Evolutionary conservation across 768 basidiomycete genomes (phyloP).

Genomic region (Naganishia antarctica): DNA sequence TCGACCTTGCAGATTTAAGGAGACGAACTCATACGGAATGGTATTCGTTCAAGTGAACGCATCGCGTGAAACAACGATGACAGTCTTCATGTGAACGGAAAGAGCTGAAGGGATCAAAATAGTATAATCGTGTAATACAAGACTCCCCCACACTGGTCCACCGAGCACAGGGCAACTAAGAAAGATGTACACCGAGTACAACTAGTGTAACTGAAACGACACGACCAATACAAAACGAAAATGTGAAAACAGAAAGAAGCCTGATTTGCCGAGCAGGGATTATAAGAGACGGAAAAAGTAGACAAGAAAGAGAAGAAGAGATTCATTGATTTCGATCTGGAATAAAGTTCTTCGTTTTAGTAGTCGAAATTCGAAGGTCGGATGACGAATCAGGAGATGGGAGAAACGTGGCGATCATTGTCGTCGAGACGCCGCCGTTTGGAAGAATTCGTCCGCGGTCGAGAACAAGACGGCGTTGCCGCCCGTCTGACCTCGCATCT

Average conservation of each 20-base stretch:
- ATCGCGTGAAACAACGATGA: too few relatives aligned
- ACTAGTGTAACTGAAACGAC: neutral
- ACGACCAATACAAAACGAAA: neutral
- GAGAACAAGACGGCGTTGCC: slow-evolving; percentile 30
- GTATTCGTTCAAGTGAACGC: too few relatives aligned
- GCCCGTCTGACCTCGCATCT: slow-evolving; percentile 22
- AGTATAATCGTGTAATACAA: neutral
- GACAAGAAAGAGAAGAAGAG: too few relatives aligned
- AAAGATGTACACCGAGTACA: slow-evolving; percentile 20
- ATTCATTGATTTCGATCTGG: too few relatives aligned
- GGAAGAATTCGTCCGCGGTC: slow-evolving; percentile 27
- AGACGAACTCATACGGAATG: too few relatives aligned
- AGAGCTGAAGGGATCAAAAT: neutral
- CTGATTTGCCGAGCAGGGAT: too few relatives aligned
- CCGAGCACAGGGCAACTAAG: neutral
- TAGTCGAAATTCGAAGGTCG: slow-evolving; percentile 16
- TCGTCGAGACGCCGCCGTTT: neutral
- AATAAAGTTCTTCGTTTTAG: neutral
- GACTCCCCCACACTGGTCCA: neutral
- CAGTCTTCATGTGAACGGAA: too few relatives aligned
- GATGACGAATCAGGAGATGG: neutral
- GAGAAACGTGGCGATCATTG: neutral
- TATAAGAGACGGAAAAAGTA: too few relatives aligned
- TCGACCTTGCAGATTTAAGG: too few relatives aligned
- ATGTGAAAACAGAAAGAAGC: neutral